Conservation (phyloP, 345 rosid genomes). For the Salix exigua region DNA sequence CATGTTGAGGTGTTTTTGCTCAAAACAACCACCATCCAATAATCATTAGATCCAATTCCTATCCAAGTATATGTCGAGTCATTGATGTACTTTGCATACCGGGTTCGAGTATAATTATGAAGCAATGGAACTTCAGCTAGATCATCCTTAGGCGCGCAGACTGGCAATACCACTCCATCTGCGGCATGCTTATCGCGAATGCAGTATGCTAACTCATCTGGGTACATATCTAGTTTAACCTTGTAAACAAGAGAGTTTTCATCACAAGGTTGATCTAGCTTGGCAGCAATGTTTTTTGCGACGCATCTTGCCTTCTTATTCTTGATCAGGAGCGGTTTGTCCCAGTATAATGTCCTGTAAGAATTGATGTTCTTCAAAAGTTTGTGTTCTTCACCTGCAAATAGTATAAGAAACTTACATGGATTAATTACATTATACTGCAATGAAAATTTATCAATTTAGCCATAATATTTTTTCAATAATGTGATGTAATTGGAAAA, state of each 20-base stretch:
- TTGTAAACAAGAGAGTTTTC: too few species aligned
- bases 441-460: too few species aligned
- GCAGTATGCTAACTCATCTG: background rate
- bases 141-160: background rate
- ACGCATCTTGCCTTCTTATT: conserved; percentile 57
- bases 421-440: too few species aligned
- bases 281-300: conserved; percentile 47
- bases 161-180: background rate
- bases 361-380: conserved; percentile 67
- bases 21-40: conserved; percentile 78
- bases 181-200: background rate
- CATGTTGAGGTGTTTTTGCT: conserved; percentile 41
- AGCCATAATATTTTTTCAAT: too few species aligned
- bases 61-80: conserved; percentile 52
- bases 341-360: conserved; percentile 39
- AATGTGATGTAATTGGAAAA: too few species aligned
- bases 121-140: background rate
- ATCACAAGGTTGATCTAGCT: conserved; percentile 20
- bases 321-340: conserved; percentile 39
- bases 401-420: too few species aligned
- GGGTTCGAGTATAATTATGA: conserved; percentile 54
- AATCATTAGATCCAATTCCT: conserved; percentile 57
- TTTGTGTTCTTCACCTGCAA: conserved; percentile 35
- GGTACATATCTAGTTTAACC: background rate
- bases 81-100: conserved; percentile 44